phyloP scores from a whole-genome alignment of 257 asterid genomes.

The Solanum gandarillasii region DNA sequence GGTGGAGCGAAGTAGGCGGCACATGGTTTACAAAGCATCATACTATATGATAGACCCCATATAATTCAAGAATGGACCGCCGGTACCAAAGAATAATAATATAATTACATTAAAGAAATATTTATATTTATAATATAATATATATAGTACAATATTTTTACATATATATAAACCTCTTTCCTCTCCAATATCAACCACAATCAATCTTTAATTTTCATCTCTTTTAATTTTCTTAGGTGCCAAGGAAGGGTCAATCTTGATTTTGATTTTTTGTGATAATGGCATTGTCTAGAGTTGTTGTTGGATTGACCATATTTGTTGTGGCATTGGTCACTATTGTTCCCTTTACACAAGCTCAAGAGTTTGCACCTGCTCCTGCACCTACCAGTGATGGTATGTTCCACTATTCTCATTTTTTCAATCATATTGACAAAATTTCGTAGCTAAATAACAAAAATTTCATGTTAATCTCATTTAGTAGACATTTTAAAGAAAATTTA shows the following conservation, averaged over 20 bases:
- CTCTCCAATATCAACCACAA: background rate
- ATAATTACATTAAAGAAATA: background rate
- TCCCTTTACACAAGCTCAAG: constrained; percentile 2
- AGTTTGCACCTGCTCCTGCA: constrained; percentile 11
- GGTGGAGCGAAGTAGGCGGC: background rate
- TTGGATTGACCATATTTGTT: background rate
- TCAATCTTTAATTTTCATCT: background rate
- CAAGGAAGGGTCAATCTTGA: background rate
- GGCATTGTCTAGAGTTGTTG: background rate
- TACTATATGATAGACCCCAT: background rate
- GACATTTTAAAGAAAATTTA: background rate
- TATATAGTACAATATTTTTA: background rate
- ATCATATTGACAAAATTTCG: background rate
- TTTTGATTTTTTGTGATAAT: background rate
- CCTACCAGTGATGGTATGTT: constrained; percentile 14
- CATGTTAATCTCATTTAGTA: background rate
- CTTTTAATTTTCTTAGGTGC: background rate
- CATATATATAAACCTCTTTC: background rate
- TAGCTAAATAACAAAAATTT: background rate
- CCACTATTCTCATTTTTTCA: background rate
- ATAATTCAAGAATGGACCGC: background rate
- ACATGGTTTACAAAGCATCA: constrained; percentile 1
- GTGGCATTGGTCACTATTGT: background rate
- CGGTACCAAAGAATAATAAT: background rate
- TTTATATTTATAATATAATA: background rate